Conservation (phyloP, 164 flowering plant genomes). For the Santalum album region DNA sequence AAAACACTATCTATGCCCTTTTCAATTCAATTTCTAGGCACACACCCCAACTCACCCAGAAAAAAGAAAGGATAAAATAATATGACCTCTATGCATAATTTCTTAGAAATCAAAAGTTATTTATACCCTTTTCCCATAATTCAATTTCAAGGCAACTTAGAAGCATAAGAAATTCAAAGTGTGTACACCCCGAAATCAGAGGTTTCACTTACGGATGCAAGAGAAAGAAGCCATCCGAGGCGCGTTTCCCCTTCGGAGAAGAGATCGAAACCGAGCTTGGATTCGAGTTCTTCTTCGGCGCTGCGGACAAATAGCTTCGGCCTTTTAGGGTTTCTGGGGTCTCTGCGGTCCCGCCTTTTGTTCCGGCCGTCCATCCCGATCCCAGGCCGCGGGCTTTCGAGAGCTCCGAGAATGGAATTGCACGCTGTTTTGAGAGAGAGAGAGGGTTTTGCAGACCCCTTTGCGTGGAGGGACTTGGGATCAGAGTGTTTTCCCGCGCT, state of each 20-base stretch:
- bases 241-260: conserved; percentile 85
- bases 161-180: neutral
- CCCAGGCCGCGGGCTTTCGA: too few relatives aligned
- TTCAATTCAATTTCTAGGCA: too few relatives aligned
- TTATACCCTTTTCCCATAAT: too few relatives aligned
- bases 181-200: neutral
- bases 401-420: too few relatives aligned
- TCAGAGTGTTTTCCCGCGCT: too few relatives aligned
- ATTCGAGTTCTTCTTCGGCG: conserved; percentile 76
- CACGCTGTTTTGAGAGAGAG: too few relatives aligned
- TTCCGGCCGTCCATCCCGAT: conserved; percentile 26
- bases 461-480: too few relatives aligned
- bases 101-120: neutral
- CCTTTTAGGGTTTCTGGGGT: conserved; percentile 33
- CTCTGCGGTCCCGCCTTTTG: conserved; percentile 32
- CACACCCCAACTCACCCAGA: too few relatives aligned
- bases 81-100: too few relatives aligned
- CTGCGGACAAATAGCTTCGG: conserved; percentile 42
- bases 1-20: too few relatives aligned
- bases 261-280: conserved; percentile 76
- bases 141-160: neutral
- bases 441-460: too few relatives aligned
- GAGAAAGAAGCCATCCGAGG: conserved; percentile 94
- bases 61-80: too few relatives aligned
- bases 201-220: conserved; percentile 52